Evolutionary conservation across 176 grass and related monocot genomes (phyloP).

Genomic region (Phyllostachys edulis): DNA sequence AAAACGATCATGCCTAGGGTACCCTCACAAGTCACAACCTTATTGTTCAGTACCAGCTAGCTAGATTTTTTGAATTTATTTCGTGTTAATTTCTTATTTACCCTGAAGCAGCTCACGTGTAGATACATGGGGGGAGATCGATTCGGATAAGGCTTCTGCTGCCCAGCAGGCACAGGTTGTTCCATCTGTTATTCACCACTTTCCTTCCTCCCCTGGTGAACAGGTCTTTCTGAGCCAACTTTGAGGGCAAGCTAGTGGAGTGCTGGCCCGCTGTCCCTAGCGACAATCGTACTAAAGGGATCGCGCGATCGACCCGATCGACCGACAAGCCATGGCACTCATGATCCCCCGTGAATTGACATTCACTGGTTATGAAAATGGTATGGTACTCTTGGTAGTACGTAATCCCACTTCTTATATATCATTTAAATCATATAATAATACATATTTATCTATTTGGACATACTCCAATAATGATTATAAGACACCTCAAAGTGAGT

Average conservation of each 20-base stretch:
- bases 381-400: too few relatives aligned
- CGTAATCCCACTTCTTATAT: too few relatives aligned
- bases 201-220: not conserved
- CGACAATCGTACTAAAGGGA: constrained; percentile 27
- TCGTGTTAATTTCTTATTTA: not conserved
- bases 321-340: constrained; percentile 35
- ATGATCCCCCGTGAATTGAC: constrained; percentile 36
- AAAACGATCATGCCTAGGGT: too few relatives aligned
- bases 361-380: not conserved
- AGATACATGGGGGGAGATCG: not conserved
- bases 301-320: not conserved
- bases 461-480: too few relatives aligned
- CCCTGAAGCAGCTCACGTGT: not conserved
- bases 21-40: too few relatives aligned
- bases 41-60: too few relatives aligned
- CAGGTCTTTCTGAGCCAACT: not conserved
- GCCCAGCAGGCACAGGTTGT: not conserved
- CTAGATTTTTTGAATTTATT: too few relatives aligned
- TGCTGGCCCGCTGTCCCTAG: constrained; percentile 21
- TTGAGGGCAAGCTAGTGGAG: not conserved
- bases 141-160: constrained; percentile 8
- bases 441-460: too few relatives aligned
- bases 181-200: not conserved
- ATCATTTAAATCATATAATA: too few relatives aligned
- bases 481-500: too few relatives aligned